phyloP scores from a whole-genome alignment of 257 asterid species.

The Ehretia macrophylla region DNA sequence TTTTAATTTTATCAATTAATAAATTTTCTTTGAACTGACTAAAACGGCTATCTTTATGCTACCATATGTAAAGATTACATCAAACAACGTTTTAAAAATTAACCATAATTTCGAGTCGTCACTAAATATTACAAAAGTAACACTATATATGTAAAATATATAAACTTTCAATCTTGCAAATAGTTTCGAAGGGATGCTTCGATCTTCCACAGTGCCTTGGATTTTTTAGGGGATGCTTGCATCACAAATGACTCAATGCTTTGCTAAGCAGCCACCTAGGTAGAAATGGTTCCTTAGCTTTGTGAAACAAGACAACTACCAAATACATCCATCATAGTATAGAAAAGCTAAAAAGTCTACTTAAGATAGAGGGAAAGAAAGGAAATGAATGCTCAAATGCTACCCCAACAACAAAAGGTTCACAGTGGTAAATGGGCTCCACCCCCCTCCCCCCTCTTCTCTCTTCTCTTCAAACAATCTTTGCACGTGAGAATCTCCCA shows the following conservation, averaged over 20 bases:
- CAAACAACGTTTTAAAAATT: no score
- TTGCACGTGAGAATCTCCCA: slow-evolving; percentile 50
- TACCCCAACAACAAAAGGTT: slow-evolving; percentile 16
- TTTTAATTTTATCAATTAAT: no score
- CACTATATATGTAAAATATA: no score
- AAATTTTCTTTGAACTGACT: no score
- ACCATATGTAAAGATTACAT: no score
- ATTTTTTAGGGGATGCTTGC: slow-evolving; percentile 28
- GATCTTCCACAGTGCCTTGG: no score
- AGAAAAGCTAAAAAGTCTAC: slow-evolving; percentile 44
- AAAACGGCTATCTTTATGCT: no score
- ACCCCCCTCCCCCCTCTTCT: slow-evolving; percentile 21
- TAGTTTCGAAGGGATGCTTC: no score
- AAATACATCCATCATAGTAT: slow-evolving; percentile 43
- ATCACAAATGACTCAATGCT: slow-evolving; percentile 71
- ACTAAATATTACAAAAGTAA: no score
- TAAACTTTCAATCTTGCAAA: no score
- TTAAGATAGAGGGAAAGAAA: slow-evolving; percentile 16
- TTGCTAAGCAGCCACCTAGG: slow-evolving; percentile 54
- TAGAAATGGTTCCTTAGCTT: slow-evolving; percentile 33
- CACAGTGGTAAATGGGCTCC: slow-evolving; percentile 38
- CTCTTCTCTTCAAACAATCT: no score
- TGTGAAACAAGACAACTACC: slow-evolving; percentile 62
- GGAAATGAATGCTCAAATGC: slow-evolving; percentile 16
- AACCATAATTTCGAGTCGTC: no score